A percentile compares a stretch with the other conserved stretches of the same genome.
Evolutionary conservation across 2,329 filamentous ascomycete genomes (phyloP).

Genomic region (Elsinoe batatas): DNA sequence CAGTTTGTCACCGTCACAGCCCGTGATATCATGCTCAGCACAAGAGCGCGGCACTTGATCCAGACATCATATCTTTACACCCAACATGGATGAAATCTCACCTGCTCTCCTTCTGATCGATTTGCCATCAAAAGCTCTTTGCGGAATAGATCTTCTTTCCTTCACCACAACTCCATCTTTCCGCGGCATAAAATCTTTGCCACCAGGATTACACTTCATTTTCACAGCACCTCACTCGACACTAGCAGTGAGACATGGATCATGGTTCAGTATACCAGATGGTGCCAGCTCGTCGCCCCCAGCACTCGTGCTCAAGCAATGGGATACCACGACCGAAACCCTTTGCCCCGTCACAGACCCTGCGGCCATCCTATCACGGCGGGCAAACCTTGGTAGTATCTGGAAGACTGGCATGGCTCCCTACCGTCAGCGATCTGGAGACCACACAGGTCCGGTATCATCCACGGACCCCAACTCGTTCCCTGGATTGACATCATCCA

Average conservation of each 20-base stretch:
- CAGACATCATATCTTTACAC: no score
- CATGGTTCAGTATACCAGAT: constrained; percentile 46
- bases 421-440: constrained; percentile 35
- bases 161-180: constrained; percentile 55
- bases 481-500: constrained; percentile 17
- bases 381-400: constrained; percentile 46
- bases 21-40: no score
- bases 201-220: constrained; percentile 50
- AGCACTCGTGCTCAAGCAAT: constrained; percentile 47
- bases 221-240: constrained; percentile 50
- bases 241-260: constrained; percentile 51
- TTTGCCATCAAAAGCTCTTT: constrained; percentile 37
- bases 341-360: constrained; percentile 33
- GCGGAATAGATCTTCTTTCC: constrained; percentile 48
- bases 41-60: no score
- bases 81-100: constrained; percentile 14
- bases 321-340: constrained; percentile 41
- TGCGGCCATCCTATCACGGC: constrained; percentile 38
- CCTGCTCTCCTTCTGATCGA: constrained; percentile 33
- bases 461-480: not conserved
- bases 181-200: constrained; percentile 50
- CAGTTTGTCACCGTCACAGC: no score
- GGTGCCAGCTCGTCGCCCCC: constrained; percentile 18
- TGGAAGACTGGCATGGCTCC: constrained; percentile 45
- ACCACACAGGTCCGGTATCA: constrained; percentile 18